Conservation (phyloP, 2,329 filamentous ascomycete genomes). For the Aureobasidium sp. region DNA sequence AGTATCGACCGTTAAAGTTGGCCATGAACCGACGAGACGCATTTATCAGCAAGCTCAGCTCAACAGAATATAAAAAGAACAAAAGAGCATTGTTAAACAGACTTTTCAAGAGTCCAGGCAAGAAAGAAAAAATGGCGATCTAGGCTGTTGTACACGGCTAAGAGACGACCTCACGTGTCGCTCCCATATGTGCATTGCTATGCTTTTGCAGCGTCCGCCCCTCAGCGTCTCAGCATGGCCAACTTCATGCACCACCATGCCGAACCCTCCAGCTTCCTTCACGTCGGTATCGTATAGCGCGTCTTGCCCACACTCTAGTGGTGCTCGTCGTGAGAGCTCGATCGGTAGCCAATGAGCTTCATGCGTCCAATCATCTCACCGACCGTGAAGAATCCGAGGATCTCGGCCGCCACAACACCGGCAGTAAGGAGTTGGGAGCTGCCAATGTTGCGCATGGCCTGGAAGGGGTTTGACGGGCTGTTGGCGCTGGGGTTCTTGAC, state of each 20-base stretch:
- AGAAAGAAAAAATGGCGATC: conserved; percentile 11
- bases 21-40: background rate
- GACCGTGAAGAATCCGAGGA: conserved; percentile 93
- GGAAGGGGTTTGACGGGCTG: conserved; percentile 46
- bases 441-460: conserved; percentile 61
- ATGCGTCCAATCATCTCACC: conserved; percentile 94
- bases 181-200: conserved; percentile 8
- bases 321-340: conserved; percentile 16
- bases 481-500: conserved; percentile 60
- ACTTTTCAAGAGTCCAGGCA: conserved; percentile 7
- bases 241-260: background rate
- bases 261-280: background rate
- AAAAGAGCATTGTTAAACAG: background rate
- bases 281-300: conserved; percentile 9
- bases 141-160: conserved; percentile 15
- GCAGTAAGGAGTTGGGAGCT: conserved; percentile 62
- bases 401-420: conserved; percentile 76
- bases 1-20: background rate
- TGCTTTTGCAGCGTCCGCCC: conserved; percentile 10
- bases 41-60: background rate
- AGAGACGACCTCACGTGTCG: conserved; percentile 7
- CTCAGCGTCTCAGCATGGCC: background rate
- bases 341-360: conserved; percentile 84
- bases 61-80: background rate
- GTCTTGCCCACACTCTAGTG: conserved; percentile 2